These are phyloP conservation scores for Eucalyptus pumila DNA, from an alignment of 345 rosid species.

Conservation along the genomic window DNA sequence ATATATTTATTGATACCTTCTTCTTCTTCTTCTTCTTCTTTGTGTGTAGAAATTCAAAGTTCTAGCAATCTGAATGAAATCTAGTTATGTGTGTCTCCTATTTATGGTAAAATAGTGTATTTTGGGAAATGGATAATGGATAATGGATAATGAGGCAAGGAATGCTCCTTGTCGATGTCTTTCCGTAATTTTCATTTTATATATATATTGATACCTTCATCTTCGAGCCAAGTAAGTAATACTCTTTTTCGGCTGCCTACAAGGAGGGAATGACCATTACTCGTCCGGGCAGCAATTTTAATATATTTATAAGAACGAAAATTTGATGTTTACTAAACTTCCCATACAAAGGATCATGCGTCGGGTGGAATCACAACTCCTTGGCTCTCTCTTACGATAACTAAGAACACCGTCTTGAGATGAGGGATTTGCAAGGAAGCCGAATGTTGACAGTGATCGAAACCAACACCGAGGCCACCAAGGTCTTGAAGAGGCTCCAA, in stretches of 20 bases:
- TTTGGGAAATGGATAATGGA: too few species aligned
- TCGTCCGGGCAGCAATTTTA: background rate
- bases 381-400: background rate
- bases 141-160: background rate
- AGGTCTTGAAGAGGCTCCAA: background rate
- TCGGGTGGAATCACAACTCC: background rate
- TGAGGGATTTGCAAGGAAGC: background rate
- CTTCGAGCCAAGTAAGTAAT: background rate
- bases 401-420: background rate
- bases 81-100: too few species aligned
- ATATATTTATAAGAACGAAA: background rate
- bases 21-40: accelerated
- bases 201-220: background rate
- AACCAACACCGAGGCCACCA: background rate
- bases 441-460: background rate
- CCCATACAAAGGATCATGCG: background rate
- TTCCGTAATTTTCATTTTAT: too few species aligned
- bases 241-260: background rate
- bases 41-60: too few species aligned
- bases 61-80: too few species aligned
- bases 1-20: too few species aligned
- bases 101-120: too few species aligned
- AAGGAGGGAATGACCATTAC: background rate
- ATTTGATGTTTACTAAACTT: background rate
- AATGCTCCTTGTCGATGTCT: background rate